Percentiles rank a stretch among this genome's conserved stretches.
Evolutionary conservation across 2,329 filamentous ascomycete species (phyloP).

Genomic region (Metarhizium sp.): DNA sequence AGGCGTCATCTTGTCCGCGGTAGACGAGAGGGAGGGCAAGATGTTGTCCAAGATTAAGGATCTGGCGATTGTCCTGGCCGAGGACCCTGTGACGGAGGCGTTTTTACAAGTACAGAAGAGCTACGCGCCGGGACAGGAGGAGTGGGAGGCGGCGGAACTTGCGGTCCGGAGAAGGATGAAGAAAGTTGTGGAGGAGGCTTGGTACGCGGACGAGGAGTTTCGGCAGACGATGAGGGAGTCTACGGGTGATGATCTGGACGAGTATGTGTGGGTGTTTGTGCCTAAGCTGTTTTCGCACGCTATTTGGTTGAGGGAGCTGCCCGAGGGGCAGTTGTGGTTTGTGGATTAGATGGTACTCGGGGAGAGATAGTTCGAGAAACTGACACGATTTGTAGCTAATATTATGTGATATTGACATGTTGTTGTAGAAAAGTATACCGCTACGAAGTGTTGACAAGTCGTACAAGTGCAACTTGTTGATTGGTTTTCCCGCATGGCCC

Average conservation of each 20-base stretch:
- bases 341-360: neutral
- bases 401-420: too few relatives aligned
- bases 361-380: neutral
- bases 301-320: conserved; percentile 1
- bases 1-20: conserved; percentile 4
- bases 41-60: conserved; percentile 5
- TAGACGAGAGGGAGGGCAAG: conserved; percentile 3
- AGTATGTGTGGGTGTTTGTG: conserved; percentile 11
- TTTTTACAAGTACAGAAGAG: neutral
- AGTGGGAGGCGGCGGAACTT: conserved; percentile 5
- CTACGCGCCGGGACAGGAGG: neutral
- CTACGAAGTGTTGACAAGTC: too few relatives aligned
- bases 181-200: conserved; percentile 5
- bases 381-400: too few relatives aligned
- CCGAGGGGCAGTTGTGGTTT: conserved; percentile 8
- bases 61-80: conserved; percentile 5
- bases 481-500: too few relatives aligned
- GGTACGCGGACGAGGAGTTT: conserved; percentile 6
- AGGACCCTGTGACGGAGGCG: conserved; percentile 2
- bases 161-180: conserved; percentile 7
- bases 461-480: too few relatives aligned
- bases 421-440: too few relatives aligned
- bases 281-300: conserved; percentile 10
- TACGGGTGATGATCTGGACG: conserved; percentile 8
- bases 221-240: conserved; percentile 5